Conservation (phyloP, 495 filamentous ascomycete species). For the Lophiotrema nucula region DNA sequence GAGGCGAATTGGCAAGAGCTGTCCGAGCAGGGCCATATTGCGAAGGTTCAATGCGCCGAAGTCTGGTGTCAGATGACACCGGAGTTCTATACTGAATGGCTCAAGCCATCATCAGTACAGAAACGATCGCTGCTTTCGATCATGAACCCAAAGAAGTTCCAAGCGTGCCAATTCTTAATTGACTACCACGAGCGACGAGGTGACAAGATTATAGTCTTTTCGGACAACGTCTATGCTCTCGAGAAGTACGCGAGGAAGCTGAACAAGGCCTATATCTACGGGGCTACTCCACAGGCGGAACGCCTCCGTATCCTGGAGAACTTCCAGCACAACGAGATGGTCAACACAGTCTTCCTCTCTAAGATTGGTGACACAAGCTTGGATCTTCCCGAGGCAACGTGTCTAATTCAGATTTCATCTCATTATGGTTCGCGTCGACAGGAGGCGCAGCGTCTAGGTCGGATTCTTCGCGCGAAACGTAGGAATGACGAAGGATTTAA, state of each 20-base stretch:
- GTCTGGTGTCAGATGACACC: conserved; percentile 99
- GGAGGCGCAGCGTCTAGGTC: conserved; percentile 90
- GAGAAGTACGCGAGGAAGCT: conserved; percentile 81
- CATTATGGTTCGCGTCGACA: conserved; percentile 98
- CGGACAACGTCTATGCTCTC: conserved; percentile 95
- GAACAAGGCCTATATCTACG: conserved; percentile 89
- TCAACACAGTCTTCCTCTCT: conserved; percentile 96
- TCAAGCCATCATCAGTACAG: conserved; percentile 63
- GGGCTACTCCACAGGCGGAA: conserved; percentile 81
- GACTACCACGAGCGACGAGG: conserved; percentile 95
- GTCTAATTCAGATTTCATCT: conserved; percentile 96
- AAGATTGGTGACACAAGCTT: conserved; percentile 98
- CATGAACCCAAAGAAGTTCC: conserved; percentile 98
- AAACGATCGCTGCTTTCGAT: conserved; percentile 80
- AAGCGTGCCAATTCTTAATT: conserved; percentile 94
- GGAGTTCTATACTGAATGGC: conserved; percentile 95
- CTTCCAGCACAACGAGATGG: conserved; percentile 89
- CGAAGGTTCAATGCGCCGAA: conserved; percentile 95
- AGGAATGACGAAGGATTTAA: conserved; percentile 99
- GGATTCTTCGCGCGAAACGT: conserved; percentile 93
- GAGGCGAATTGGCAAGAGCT: conserved; percentile 99
- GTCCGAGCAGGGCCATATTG: conserved; percentile 94
- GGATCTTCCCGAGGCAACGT: conserved; percentile 94
- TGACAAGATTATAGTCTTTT: conserved; percentile 99
- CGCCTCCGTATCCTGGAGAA: conserved; percentile 89